These are phyloP conservation scores for Eleusine indica DNA, from an alignment of 176 grass and related monocot genomes.

Conservation along the genomic window DNA sequence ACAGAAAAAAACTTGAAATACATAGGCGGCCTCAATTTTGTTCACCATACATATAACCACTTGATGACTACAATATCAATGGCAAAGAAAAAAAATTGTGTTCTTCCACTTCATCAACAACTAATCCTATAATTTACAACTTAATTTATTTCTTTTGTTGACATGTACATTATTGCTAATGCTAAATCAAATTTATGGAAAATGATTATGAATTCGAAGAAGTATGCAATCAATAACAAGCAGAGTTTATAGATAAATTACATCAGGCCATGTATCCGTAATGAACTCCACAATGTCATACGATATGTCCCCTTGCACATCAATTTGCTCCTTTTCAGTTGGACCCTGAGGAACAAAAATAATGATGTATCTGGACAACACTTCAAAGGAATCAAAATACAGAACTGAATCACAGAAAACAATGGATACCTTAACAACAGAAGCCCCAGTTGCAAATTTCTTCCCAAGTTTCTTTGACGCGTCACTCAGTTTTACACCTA, in stretches of 20 bases:
- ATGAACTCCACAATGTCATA: constrained; percentile 96
- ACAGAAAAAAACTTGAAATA: background rate
- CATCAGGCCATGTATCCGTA: constrained; percentile 97
- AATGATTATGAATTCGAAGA: background rate
- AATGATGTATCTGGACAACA: background rate
- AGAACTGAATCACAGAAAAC: background rate
- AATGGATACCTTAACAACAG: constrained; percentile 85
- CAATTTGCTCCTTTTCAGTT: constrained; percentile 99
- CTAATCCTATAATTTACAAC: background rate
- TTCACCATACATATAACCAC: background rate
- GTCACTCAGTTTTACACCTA: constrained; percentile 93
- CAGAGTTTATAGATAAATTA: constrained; percentile 51
- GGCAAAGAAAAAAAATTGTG: background rate
- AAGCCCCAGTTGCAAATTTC: constrained; percentile 98
- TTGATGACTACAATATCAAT: background rate
- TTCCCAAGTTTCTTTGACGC: constrained; percentile 99
- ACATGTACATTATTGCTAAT: background rate
- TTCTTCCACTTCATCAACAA: constrained; percentile 15
- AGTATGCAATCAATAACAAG: constrained; percentile 10
- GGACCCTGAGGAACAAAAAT: constrained; percentile 59
- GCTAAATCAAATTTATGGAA: background rate
- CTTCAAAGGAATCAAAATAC: constrained; percentile 5
- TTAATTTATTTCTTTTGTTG: background rate
- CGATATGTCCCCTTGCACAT: constrained; percentile 98
- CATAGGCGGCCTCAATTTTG: background rate